A percentile compares a stretch with the other conserved stretches of the same genome.
Evolutionary conservation across 2,329 filamentous ascomycete genomes (phyloP).

Genomic region (Botrytis porri): DNA sequence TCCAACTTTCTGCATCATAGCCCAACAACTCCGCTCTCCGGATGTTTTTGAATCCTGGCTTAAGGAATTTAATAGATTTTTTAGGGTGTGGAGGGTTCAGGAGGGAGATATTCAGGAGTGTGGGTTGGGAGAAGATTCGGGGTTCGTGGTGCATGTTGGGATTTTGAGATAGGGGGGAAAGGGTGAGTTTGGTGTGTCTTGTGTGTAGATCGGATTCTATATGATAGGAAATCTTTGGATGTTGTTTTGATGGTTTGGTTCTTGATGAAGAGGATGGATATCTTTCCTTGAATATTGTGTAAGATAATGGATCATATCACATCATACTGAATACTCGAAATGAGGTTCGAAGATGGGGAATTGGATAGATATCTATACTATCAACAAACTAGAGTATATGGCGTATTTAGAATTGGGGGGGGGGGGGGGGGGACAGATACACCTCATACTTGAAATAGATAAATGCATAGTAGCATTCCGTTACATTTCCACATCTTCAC

Average conservation of each 20-base stretch:
- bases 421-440: too few relatives aligned
- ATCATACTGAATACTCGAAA: background rate
- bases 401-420: too few relatives aligned
- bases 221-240: background rate
- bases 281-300: background rate
- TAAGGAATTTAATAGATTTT: constrained; percentile 60
- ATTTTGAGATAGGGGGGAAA: constrained; percentile 49
- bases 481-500: too few relatives aligned
- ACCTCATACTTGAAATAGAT: too few relatives aligned
- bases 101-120: background rate
- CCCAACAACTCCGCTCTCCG: constrained; percentile 82
- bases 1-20: constrained; percentile 74
- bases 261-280: background rate
- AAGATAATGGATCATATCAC: background rate
- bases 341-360: background rate
- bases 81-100: constrained; percentile 72
- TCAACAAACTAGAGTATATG: too few relatives aligned
- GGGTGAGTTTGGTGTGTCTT: background rate
- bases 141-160: constrained; percentile 81
- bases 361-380: too few relatives aligned
- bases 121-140: constrained; percentile 47
- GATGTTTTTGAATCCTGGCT: constrained; percentile 86
- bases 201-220: background rate
- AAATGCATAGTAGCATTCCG: too few relatives aligned
- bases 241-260: background rate